phyloP scores from a whole-genome alignment of 208 protist genomes.

The Eutreptiella sp. region DNA sequence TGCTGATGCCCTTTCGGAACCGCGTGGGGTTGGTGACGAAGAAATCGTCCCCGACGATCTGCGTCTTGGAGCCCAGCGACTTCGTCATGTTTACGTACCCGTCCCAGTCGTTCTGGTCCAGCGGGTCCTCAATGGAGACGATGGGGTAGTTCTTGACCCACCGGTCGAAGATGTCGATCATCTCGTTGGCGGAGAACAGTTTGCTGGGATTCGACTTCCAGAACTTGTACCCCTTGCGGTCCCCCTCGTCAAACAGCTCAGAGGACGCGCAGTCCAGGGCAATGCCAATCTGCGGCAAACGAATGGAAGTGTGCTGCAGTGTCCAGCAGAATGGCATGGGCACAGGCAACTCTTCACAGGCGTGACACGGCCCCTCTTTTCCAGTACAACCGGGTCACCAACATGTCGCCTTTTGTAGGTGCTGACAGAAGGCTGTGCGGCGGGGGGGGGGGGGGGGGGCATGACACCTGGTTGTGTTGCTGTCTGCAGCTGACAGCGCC shows the following conservation, averaged over 20 bases:
- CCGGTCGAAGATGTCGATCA: slow-evolving; percentile 81
- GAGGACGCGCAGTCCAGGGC: slow-evolving; percentile 98
- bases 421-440: too few species aligned
- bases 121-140: slow-evolving; percentile 98
- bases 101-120: slow-evolving; percentile 97
- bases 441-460: too few species aligned
- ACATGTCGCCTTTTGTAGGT: too few species aligned
- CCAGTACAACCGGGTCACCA: too few species aligned
- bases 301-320: slow-evolving; percentile 40
- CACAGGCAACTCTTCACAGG: too few species aligned
- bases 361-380: too few species aligned
- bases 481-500: too few species aligned
- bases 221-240: slow-evolving; percentile 91
- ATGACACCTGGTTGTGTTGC: too few species aligned
- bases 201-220: slow-evolving; percentile 87
- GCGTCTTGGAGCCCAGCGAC: slow-evolving; percentile 42
- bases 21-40: slow-evolving; percentile 93
- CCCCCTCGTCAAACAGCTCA: slow-evolving; percentile 91
- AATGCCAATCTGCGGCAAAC: slow-evolving; percentile 90
- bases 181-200: slow-evolving; percentile 58
- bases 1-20: slow-evolving; percentile 82
- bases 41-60: slow-evolving; percentile 98
- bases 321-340: not conserved
- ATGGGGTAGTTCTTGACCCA: slow-evolving; percentile 88
- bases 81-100: slow-evolving; percentile 72